Percentiles rank a stretch among this genome's conserved stretches.
These are phyloP conservation scores for Candida taoyuanica DNA, from an alignment of 805 yeast genomes.

Conservation along the genomic window DNA sequence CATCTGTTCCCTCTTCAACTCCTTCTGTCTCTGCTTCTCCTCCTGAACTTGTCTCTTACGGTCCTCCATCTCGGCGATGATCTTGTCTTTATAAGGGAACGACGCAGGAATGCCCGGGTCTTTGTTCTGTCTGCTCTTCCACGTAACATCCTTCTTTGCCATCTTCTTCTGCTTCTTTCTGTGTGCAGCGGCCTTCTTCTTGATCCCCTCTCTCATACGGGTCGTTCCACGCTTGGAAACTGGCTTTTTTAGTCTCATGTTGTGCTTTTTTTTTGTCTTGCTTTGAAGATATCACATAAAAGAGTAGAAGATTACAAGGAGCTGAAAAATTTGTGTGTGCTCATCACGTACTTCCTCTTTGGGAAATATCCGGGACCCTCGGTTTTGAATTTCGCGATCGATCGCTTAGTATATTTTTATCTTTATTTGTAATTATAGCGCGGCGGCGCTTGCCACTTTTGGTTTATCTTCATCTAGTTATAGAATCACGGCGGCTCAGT, in stretches of 20 bases:
- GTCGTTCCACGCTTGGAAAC: constrained; percentile 88
- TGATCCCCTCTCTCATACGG: constrained; percentile 93
- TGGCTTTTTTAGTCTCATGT: constrained; percentile 29
- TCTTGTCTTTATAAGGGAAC: constrained; percentile 89
- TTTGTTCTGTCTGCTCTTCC: constrained; percentile 81
- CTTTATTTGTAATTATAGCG: neutral
- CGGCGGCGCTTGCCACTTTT: no score
- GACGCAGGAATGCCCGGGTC: constrained; percentile 94
- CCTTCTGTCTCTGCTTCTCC: constrained; percentile 47
- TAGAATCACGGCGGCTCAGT: no score
- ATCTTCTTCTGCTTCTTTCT: constrained; percentile 76
- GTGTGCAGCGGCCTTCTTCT: constrained; percentile 92
- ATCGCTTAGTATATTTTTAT: neutral
- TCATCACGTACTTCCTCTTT: neutral
- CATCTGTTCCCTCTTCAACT: constrained; percentile 39
- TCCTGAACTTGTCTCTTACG: constrained; percentile 52
- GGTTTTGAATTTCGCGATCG: neutral
- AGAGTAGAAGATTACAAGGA: neutral
- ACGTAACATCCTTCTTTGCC: constrained; percentile 86
- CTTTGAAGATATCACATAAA: no score
- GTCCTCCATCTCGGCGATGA: constrained; percentile 68
- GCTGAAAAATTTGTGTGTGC: constrained; percentile 1
- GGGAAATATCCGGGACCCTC: constrained; percentile 2
- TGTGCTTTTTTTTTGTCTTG: no score
- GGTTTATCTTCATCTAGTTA: no score